Evolutionary conservation across 495 filamentous ascomycete genomes (phyloP).

Genomic region (Aspergillus heteromorphus): DNA sequence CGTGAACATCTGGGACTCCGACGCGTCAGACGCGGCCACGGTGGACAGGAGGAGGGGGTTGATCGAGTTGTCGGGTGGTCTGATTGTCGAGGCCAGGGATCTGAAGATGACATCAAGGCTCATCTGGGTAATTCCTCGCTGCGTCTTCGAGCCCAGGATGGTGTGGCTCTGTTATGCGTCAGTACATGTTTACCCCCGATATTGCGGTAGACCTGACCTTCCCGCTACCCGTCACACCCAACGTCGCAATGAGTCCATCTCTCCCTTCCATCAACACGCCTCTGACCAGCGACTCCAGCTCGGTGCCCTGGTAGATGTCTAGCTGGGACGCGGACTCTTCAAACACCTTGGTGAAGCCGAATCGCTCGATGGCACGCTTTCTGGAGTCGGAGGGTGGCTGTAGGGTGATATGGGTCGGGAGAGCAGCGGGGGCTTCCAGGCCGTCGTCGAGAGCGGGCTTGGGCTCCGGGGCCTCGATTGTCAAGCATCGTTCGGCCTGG

Average conservation of each 20-base stretch:
- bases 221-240: conserved; percentile 93
- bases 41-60: conserved; percentile 61
- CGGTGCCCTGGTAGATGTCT: conserved; percentile 80
- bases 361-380: conserved; percentile 84
- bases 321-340: conserved; percentile 78
- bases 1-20: conserved; percentile 76
- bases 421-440: conserved; percentile 31
- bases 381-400: conserved; percentile 75
- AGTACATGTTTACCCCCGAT: conserved; percentile 5
- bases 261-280: conserved; percentile 74
- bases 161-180: conserved; percentile 71
- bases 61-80: conserved; percentile 52
- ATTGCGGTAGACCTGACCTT: conserved; percentile 58
- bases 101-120: conserved; percentile 84
- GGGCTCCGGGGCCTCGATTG: conserved; percentile 57
- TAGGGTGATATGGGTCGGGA: conserved; percentile 78
- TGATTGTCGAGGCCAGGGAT: conserved; percentile 62
- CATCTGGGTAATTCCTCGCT: conserved; percentile 88
- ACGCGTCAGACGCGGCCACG: conserved; percentile 68
- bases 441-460: conserved; percentile 12
- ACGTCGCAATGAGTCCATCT: conserved; percentile 85
- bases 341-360: conserved; percentile 91
- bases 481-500: conserved; percentile 64
- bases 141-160: conserved; percentile 81
- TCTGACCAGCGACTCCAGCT: conserved; percentile 67